Evolutionary conservation across 2,329 filamentous ascomycete genomes (phyloP).

Genomic region (Alternaria novae-zelandiae): DNA sequence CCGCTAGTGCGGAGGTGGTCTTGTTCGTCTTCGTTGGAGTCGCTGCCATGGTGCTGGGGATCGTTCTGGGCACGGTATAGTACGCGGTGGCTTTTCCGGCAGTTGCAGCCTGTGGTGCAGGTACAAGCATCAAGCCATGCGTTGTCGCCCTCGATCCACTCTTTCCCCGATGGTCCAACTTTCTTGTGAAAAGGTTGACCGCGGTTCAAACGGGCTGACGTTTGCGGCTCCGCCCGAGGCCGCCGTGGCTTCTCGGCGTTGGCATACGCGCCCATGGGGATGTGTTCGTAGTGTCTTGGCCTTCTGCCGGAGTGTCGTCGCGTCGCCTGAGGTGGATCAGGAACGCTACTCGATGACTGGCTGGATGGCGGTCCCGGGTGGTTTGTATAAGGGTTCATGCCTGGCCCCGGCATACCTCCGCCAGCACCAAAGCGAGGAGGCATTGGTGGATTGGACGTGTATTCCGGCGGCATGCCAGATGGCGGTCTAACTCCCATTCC

Average conservation of each 20-base stretch:
- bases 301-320: neutral
- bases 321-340: neutral
- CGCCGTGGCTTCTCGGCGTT: neutral
- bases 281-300: slow-evolving; percentile 10
- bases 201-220: slow-evolving; percentile 16
- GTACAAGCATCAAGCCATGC: slow-evolving; percentile 38
- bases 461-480: slow-evolving; percentile 12
- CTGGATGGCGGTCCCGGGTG: neutral
- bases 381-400: slow-evolving; percentile 4
- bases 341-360: slow-evolving; percentile 3
- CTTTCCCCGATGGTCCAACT: slow-evolving; percentile 24
- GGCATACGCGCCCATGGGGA: slow-evolving; percentile 24
- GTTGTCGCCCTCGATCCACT: slow-evolving; percentile 31
- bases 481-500: slow-evolving; percentile 5
- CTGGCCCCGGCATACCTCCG: neutral
- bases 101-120: slow-evolving; percentile 37
- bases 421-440: neutral
- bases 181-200: slow-evolving; percentile 7
- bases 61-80: slow-evolving; percentile 24
- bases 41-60: neutral
- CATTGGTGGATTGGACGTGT: slow-evolving; percentile 11
- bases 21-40: slow-evolving; percentile 1
- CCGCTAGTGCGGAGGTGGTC: slow-evolving; percentile 17
- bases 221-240: slow-evolving; percentile 5
- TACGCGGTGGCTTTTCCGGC: slow-evolving; percentile 36